phyloP scores from a whole-genome alignment of 345 rosid genomes.

The Eucalyptus curtisii region DNA sequence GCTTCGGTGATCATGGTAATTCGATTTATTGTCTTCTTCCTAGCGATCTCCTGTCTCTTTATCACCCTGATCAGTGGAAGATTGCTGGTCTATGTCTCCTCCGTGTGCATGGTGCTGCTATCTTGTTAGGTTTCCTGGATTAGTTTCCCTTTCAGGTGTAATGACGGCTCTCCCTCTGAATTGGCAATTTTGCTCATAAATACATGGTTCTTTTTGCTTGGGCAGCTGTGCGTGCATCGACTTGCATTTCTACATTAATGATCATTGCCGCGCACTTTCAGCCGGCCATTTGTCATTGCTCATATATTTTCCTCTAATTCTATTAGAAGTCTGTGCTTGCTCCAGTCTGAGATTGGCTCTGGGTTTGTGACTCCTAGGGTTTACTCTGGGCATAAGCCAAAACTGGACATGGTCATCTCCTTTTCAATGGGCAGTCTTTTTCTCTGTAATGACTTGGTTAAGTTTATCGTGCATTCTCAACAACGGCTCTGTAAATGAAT shows the following conservation, averaged over 20 bases:
- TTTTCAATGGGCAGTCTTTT: not conserved
- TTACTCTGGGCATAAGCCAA: not conserved
- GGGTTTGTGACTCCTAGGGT: not conserved
- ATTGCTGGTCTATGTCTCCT: not conserved
- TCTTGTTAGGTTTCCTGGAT: not conserved
- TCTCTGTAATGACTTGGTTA: not conserved
- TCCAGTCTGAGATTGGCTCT: not conserved
- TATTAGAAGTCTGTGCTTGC: not conserved
- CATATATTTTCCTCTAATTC: not conserved
- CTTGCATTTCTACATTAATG: not conserved
- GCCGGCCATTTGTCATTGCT: not conserved
- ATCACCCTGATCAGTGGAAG: not conserved
- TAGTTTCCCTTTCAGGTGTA: not conserved
- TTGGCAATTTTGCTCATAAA: not conserved
- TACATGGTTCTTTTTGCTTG: no score
- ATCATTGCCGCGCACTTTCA: not conserved
- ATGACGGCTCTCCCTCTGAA: not conserved
- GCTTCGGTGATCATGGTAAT: not conserved
- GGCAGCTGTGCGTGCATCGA: no score
- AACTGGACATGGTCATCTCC: not conserved
- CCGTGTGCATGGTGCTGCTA: not conserved
- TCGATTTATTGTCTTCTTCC: not conserved
- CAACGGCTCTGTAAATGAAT: not conserved
- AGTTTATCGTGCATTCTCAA: not conserved
- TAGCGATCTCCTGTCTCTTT: not conserved